Conservation (phyloP, 1,139 yeast species). For the Lodderomyces margitis region DNA sequence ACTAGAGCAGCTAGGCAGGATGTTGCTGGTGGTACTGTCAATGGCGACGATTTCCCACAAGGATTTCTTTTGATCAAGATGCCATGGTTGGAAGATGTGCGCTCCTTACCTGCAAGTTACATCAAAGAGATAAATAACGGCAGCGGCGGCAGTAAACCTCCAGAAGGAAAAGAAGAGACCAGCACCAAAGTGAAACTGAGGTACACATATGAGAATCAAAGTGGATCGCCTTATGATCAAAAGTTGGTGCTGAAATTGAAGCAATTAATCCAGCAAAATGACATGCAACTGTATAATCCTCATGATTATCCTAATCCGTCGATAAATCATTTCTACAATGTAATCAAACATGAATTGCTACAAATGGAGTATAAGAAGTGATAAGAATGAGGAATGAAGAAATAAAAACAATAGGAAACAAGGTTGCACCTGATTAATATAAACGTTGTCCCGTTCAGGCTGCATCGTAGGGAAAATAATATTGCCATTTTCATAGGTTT, state of each 20-base stretch:
- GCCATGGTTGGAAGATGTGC: constrained; percentile 66
- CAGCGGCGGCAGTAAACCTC: neutral
- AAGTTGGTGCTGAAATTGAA: constrained; percentile 19
- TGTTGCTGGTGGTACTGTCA: neutral
- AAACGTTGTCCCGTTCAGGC: no score
- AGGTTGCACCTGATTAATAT: no score
- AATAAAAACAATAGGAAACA: no score
- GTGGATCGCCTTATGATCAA: constrained; percentile 11
- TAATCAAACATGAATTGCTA: constrained; percentile 64
- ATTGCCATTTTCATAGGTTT: no score
- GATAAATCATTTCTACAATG: constrained; percentile 62
- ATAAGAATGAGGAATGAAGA: constrained; percentile 20
- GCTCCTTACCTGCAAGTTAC: constrained; percentile 43
- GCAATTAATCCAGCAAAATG: constrained; percentile 17
- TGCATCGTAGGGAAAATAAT: no score
- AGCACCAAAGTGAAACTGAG: constrained; percentile 5
- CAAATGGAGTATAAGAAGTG: constrained; percentile 34
- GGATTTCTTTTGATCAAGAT: constrained; percentile 59
- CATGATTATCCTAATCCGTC: constrained; percentile 62
- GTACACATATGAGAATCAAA: constrained; percentile 4
- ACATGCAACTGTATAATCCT: constrained; percentile 48
- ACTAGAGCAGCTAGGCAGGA: constrained; percentile 10
- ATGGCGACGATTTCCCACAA: constrained; percentile 40
- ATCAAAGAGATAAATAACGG: constrained; percentile 11
- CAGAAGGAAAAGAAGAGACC: constrained; percentile 8